Evolutionary conservation across 2,329 filamentous ascomycete species (phyloP), one percentile per base, ranked within the genome.

Genomic region (Diaporthe sp.): DNA sequence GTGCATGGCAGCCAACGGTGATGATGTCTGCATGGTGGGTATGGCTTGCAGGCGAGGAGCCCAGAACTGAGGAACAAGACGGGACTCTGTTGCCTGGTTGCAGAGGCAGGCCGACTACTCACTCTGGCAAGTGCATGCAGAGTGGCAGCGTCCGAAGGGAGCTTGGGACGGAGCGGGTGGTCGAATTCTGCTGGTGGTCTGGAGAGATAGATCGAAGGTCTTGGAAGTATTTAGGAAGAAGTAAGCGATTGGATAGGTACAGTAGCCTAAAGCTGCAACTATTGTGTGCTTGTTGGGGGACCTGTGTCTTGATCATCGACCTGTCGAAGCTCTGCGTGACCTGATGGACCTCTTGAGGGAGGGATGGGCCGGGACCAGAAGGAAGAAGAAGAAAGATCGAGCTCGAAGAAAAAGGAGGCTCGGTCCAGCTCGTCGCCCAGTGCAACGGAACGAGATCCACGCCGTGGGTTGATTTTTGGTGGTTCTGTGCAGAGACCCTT

Each of bases 1-100:
- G 87, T 95, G 95, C 93, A 98, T 94, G 75, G 96, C 95, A 84
- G 96, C 96, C 83, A 98, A 87, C 62, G 97, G 97, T 81, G 97
- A 98, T 60, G 96, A 98, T 79, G 94, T 93, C 86, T 98, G 95
- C 95, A 98, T 98, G 82, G 68, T 87, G 79, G 79, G 65, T 74
- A 70, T 42, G 42, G 65, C 67, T 68, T 42, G 37, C n/a, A 70
- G 68, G 34, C 75, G 42, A 55, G 22, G 25, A 53, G 72, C 74
- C 67, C 74, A 60, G 57, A 68, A 31, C 73, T 67, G 13, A 39
- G n/a, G 57, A 37, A 73, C 51, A 74, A 57, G 42, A 28, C 46
- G 37, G 53, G 46, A 55, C 31, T 25, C 72, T 28, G 57, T 22
- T 71, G 70, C 70, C 68, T 65, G 46, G 68, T 57, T 65, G 55